Evolutionary conservation across 2,329 filamentous ascomycete species (phyloP), one percentile per base, ranked within the genome.

Genomic region (Xylariales sp.): DNA sequence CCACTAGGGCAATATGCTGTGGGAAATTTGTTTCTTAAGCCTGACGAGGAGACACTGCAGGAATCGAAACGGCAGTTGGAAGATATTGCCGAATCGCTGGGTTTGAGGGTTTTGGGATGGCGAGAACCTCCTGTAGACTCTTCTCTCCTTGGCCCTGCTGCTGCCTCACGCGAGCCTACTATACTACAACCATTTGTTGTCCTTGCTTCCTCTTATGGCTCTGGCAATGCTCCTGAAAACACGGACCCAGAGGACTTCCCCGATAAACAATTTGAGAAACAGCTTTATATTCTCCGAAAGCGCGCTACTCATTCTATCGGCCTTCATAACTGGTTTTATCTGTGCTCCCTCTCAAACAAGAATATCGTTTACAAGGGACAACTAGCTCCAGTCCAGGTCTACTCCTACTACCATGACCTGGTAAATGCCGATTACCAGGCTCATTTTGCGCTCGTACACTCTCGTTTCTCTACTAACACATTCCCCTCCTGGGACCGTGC

Each of bases 291-390:
- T 70, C 88, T 99, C 74, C 91, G 95, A 79, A 99, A 99, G 87
- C 92, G 94, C 76, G 92, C 94, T 62, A 97, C 94, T 55, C 94
- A 97, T 84, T 92, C 93, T 76, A 96, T 97, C 79, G 94, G 95
- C 68, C 87, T 97, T 64, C 93, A 97, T 82, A 97, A 97, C 82
- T 98, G 95, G 95, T 98, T 98, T 86, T 98, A 98, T 81, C 86
- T 98, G 67, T 98, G 95, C 87, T 97, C 94, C 57, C 84, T 98
- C 73, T 96, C 91, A 81, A 97, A 97, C 89, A 94, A 94, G 83
- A 98, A 98, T 84, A 98, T 98, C 82, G 93, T 98, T 68, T 98
- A 98, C 88, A 98, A 98, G 87, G 95, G 95, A 71, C 96, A 98
- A 81, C 86, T 98, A 73, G 92, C 95, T 52, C 95, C 95, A 30